Evolutionary conservation across 352 stramenopile species (phyloP).

Genomic region (Pythium sukuiense): DNA sequence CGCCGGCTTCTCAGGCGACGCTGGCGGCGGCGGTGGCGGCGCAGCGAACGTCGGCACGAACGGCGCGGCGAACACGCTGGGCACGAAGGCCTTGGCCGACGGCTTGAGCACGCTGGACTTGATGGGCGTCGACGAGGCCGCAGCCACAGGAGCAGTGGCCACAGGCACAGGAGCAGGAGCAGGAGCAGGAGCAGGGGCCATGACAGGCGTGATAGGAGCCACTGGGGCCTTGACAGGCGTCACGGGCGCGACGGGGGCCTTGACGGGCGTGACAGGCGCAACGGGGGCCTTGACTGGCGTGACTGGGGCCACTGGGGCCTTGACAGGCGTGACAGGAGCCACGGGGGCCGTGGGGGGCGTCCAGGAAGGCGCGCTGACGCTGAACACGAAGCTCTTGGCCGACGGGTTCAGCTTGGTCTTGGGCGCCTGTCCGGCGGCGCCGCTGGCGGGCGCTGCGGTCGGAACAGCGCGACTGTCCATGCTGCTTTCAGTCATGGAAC

Average conservation of each 20-base stretch:
- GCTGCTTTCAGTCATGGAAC: conserved; percentile 25
- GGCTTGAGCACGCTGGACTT: conserved; percentile 50
- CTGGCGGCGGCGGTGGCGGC: conserved; percentile 26
- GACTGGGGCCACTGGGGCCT: neutral
- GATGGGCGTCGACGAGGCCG: conserved; percentile 12
- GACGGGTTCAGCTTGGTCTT: conserved; percentile 55
- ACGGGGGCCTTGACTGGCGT: conserved; percentile 15
- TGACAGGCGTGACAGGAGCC: neutral
- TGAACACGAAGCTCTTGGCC: conserved; percentile 72
- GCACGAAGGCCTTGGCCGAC: conserved; percentile 60
- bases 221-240: conserved; percentile 1
- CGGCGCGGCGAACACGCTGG: conserved; percentile 29
- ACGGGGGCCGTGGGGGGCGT: conserved; percentile 29
- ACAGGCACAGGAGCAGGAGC: neutral
- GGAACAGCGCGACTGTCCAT: conserved; percentile 21
- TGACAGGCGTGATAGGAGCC: conserved; percentile 6
- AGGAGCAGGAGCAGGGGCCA: neutral
- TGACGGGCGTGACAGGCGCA: conserved; percentile 1
- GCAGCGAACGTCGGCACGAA: conserved; percentile 33
- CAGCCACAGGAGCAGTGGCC: neutral
- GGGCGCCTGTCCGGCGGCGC: conserved; percentile 4
- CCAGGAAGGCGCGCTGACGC: conserved; percentile 48
- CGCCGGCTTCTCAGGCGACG: conserved; percentile 15
- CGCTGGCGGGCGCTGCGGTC: neutral
- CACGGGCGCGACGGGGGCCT: neutral